A percentile compares a stretch with the other conserved stretches of the same genome.
Evolutionary conservation across 2,329 filamentous ascomycete genomes (phyloP).

Genomic region (Byssochlamys sp.): DNA sequence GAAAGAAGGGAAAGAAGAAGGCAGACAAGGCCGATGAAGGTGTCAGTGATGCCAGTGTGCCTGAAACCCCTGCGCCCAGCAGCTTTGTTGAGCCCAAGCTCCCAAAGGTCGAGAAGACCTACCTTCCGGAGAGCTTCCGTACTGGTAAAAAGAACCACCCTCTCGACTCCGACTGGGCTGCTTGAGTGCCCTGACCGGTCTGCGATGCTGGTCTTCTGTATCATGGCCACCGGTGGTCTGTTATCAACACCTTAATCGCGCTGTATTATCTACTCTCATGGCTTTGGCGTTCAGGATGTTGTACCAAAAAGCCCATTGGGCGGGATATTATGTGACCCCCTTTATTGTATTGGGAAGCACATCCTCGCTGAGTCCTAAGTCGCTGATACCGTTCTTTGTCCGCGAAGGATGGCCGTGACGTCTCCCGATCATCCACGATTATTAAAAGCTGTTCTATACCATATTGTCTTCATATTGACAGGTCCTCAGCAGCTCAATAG

Average conservation of each 20-base stretch:
- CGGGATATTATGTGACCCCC: not conserved
- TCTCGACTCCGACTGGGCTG: conserved; percentile 38
- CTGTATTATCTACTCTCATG: conserved; percentile 3
- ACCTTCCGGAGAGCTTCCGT: conserved; percentile 23
- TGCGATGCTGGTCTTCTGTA: not conserved
- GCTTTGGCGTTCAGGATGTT: conserved; percentile 7
- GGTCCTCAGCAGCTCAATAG: not conserved
- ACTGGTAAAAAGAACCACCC: conserved; percentile 32
- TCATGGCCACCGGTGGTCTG: conserved; percentile 1
- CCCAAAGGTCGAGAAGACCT: conserved; percentile 22
- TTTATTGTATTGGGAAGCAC: not conserved
- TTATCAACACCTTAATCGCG: conserved; percentile 1
- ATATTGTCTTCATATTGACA: not conserved
- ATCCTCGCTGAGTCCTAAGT: not conserved
- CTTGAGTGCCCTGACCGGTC: conserved; percentile 12
- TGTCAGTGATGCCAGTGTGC: conserved; percentile 36
- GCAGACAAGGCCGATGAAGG: conserved; percentile 33
- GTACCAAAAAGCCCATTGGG: not conserved
- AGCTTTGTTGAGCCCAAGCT: conserved; percentile 24
- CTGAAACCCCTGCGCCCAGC: conserved; percentile 21
- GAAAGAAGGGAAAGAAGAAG: conserved; percentile 48
- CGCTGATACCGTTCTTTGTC: not conserved
- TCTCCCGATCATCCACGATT: not conserved
- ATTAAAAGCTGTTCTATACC: not conserved
- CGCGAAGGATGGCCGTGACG: not conserved